Base-by-base conservation (phyloP, 2,329 filamentous ascomycete species). In the Pseudohalonectria lignicola region DNA sequence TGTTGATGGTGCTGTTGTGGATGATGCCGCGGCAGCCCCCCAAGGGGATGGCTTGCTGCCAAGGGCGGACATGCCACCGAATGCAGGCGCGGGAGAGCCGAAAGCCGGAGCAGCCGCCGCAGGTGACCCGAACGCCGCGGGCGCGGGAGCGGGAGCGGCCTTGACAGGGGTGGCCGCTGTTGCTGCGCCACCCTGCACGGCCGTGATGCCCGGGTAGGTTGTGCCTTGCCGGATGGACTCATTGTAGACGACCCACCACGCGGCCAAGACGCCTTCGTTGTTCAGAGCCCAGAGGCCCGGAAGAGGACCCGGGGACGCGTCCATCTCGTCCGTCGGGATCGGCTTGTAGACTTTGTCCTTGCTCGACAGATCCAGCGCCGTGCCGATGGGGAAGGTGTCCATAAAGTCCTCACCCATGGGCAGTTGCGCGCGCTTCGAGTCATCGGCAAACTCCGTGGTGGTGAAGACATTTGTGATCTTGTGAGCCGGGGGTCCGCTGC, bases 211-310 rank as follows among this genome's bases (percentile, higher is more conserved):
- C 30, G 81, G 73, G 55, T 87, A 96, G 1, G 76, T 74, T 6
- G 75, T 76, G 4, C 79, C 79, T 48, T 80, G 67, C 42, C 80
- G 76, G 43, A 98, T 79, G 2, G 90, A 87, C 31, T 93, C 86
- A 26, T 82, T 76, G 60, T 95, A 95, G 16, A 96, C 74, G 31
- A 96, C 62, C 86, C 90, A 95, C 87, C 90, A 98, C 11, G 79
- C 73, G 33, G 76, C 78, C 13, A 98, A 66, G 9, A 94, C 63
- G 45, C 92, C 92, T 51, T 95, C 86, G 47, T 94, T 81, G 43
- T 93, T 96, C 13, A 98, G 66, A 21, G 86, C 71, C 69, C 92
- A 81, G 31, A 94, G 67, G 10, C 80, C 86, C 5, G 92, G 92
- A 8, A 96, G 61, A 11, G 92, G 90, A 1, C 76, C 79, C 1